These are phyloP conservation scores for Ophiostoma ips DNA, from an alignment of 2,329 filamentous ascomycete species.

Conservation along the genomic window DNA sequence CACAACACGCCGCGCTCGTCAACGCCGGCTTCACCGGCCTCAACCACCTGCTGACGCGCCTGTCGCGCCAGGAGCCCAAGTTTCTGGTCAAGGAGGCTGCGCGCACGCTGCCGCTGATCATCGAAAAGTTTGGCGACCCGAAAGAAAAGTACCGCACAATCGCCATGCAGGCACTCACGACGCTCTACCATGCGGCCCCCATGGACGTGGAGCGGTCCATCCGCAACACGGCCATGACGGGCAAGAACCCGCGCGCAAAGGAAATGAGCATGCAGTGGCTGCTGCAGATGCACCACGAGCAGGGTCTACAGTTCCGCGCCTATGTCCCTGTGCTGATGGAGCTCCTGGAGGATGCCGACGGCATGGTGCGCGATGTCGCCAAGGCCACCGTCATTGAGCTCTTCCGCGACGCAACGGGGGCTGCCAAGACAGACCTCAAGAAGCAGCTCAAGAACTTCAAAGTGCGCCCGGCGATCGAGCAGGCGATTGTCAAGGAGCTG, in stretches of 20 bases:
- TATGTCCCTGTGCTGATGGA: conserved; percentile 78
- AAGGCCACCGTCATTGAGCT: conserved; percentile 76
- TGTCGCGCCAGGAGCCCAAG: conserved; percentile 73
- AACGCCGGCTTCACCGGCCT: conserved; percentile 79
- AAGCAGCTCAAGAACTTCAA: conserved; percentile 72
- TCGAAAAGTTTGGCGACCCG: conserved; percentile 76
- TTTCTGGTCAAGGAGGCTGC: conserved; percentile 55
- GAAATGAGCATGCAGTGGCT: conserved; percentile 79
- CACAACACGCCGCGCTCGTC: conserved; percentile 63
- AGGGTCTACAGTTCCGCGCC: conserved; percentile 63
- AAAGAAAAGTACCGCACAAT: conserved; percentile 73
- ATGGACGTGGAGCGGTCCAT: conserved; percentile 68
- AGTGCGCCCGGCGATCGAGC: conserved; percentile 74
- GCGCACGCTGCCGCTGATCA: conserved; percentile 57
- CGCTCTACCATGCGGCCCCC: conserved; percentile 57
- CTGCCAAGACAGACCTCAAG: conserved; percentile 79
- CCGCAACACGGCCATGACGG: conserved; percentile 61
- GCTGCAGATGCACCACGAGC: conserved; percentile 70
- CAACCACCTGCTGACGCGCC: conserved; percentile 72
- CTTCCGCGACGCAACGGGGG: conserved; percentile 67
- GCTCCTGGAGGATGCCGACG: conserved; percentile 79
- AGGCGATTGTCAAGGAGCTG: conserved; percentile 65
- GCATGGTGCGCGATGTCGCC: conserved; percentile 70
- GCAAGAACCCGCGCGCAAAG: conserved; percentile 72
- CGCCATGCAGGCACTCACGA: conserved; percentile 61